A percentile compares a stretch with the other conserved stretches of the same genome.
phyloP scores from a whole-genome alignment of 179 eudicot species.

The Drosera spatulata region DNA sequence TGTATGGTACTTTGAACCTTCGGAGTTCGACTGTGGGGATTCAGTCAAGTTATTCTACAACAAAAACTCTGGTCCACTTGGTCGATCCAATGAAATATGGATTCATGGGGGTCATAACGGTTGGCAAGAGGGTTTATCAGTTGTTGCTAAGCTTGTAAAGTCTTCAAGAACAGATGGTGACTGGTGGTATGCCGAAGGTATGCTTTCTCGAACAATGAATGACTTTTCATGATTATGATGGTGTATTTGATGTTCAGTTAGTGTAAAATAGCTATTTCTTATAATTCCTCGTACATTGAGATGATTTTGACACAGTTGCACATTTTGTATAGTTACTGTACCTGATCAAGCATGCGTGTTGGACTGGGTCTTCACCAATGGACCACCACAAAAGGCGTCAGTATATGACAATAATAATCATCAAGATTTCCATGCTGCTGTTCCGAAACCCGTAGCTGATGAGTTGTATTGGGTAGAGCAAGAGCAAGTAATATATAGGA shows the following conservation, averaged over 20 bases:
- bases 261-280: too few relatives aligned
- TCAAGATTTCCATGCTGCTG: conserved; percentile 84
- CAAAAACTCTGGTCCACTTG: conserved; percentile 74
- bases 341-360: conserved; percentile 70
- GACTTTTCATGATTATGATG: too few relatives aligned
- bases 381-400: conserved; percentile 77
- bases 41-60: conserved; percentile 66
- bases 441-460: conserved; percentile 45
- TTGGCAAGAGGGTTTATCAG: conserved; percentile 74
- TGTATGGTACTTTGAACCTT: conserved; percentile 68
- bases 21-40: conserved; percentile 54
- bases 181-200: conserved; percentile 98
- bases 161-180: conserved; percentile 48
- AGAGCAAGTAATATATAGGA: conserved; percentile 54
- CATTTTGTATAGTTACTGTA: conserved; percentile 47
- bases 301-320: not conserved
- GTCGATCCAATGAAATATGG: conserved; percentile 72
- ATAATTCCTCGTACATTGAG: not conserved
- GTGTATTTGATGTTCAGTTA: too few relatives aligned
- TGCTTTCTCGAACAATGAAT: conserved; percentile 20
- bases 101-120: conserved; percentile 85
- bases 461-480: conserved; percentile 82
- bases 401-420: conserved; percentile 68
- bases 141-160: conserved; percentile 52
- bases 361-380: conserved; percentile 99